phyloP scores from a whole-genome alignment of 2,329 filamentous ascomycete species.

The Alternaria viburni region DNA sequence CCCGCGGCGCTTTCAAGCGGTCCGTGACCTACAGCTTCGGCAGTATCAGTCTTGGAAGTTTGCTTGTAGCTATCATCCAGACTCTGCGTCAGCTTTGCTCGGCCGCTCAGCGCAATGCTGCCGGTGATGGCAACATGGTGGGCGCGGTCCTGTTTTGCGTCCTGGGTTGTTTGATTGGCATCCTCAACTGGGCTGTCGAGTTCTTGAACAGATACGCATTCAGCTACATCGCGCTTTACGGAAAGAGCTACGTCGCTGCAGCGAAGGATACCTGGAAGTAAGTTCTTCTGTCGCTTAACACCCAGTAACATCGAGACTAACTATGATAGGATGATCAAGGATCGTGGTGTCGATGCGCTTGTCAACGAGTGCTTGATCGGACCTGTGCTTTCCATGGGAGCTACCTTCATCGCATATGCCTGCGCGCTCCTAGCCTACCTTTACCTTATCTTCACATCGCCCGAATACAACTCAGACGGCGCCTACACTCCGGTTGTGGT shows the following conservation, averaged over 20 bases:
- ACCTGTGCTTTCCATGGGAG: slow-evolving; percentile 72
- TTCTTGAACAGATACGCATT: slow-evolving; percentile 94
- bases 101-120: slow-evolving; percentile 71
- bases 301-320: slow-evolving; percentile 13
- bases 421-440: slow-evolving; percentile 83
- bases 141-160: slow-evolving; percentile 73
- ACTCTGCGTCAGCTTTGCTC: slow-evolving; percentile 82
- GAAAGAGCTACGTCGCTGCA: slow-evolving; percentile 82
- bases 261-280: slow-evolving; percentile 86
- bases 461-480: slow-evolving; percentile 73
- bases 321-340: slow-evolving; percentile 74
- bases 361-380: slow-evolving; percentile 82
- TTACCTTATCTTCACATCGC: slow-evolving; percentile 84
- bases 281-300: slow-evolving; percentile 28
- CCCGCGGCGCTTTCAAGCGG: slow-evolving; percentile 80
- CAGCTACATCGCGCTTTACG: slow-evolving; percentile 90
- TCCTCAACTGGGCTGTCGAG: slow-evolving; percentile 84
- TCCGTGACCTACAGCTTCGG: slow-evolving; percentile 91
- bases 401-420: slow-evolving; percentile 81
- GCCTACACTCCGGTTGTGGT: slow-evolving; percentile 78
- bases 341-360: slow-evolving; percentile 87
- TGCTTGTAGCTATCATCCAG: slow-evolving; percentile 87
- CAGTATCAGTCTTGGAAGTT: slow-evolving; percentile 83
- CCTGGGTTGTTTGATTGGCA: slow-evolving; percentile 74
- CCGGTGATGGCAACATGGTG: slow-evolving; percentile 71